Evolutionary conservation across 2,329 filamentous ascomycete species (phyloP).

Genomic region (Onygenales sp.): DNA sequence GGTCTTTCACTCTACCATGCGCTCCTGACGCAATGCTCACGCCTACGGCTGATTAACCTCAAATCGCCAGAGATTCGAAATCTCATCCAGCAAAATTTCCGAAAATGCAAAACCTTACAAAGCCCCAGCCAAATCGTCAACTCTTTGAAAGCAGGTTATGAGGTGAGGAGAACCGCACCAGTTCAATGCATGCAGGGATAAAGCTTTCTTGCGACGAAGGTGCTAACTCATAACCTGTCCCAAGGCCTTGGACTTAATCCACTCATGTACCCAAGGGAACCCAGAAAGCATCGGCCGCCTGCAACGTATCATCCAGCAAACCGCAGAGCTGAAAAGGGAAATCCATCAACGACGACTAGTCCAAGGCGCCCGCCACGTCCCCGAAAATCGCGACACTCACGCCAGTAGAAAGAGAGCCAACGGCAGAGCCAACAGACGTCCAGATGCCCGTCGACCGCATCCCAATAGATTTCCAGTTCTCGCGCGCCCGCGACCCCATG

Average conservation of each 20-base stretch:
- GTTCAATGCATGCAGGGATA: neutral
- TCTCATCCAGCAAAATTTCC: slow-evolving; percentile 29
- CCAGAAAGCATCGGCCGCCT: slow-evolving; percentile 17
- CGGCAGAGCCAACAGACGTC: slow-evolving; percentile 16
- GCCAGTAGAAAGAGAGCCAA: slow-evolving; percentile 15
- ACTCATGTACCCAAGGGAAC: slow-evolving; percentile 23
- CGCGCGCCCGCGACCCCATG: slow-evolving; percentile 23
- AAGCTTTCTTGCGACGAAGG: slow-evolving; percentile 3
- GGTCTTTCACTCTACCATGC: slow-evolving; percentile 37
- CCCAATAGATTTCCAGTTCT: slow-evolving; percentile 26
- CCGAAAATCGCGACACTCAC: slow-evolving; percentile 10
- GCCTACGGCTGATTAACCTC: slow-evolving; percentile 16
- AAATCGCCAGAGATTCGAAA: slow-evolving; percentile 16
- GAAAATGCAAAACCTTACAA: slow-evolving; percentile 26
- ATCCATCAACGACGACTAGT: slow-evolving; percentile 13
- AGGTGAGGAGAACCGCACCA: slow-evolving; percentile 17
- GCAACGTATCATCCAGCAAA: slow-evolving; percentile 18
- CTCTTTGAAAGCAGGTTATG: slow-evolving; percentile 33
- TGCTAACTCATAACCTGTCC: neutral
- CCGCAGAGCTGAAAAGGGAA: slow-evolving; percentile 14
- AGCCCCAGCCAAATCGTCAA: slow-evolving; percentile 31
- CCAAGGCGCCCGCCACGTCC: slow-evolving; percentile 10
- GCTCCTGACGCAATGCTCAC: slow-evolving; percentile 33
- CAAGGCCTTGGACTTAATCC: slow-evolving; percentile 30
- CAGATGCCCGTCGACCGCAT: slow-evolving; percentile 21